phyloP scores from a whole-genome alignment of 2,329 filamentous ascomycete species.

The Penicillium sp. region DNA sequence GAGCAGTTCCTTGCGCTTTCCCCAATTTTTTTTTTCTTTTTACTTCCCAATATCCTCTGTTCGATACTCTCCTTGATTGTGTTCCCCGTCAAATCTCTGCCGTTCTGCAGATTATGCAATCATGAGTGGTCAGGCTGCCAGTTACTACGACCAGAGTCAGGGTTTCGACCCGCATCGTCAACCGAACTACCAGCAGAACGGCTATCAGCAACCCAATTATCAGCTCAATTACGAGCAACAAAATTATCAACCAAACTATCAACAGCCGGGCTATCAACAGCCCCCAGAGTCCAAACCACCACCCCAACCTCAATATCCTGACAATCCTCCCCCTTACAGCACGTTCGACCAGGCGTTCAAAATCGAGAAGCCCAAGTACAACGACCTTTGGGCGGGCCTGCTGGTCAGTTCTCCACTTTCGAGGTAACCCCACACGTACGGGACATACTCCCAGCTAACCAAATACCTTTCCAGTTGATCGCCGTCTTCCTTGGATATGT shows the following conservation, averaged over 20 bases:
- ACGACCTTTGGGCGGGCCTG: slow-evolving; percentile 87
- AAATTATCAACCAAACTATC: slow-evolving; percentile 16
- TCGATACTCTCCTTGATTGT: background rate
- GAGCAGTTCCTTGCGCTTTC: slow-evolving; percentile 12
- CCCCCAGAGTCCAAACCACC: slow-evolving; percentile 28
- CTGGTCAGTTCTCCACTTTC: slow-evolving; percentile 56
- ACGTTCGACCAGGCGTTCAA: slow-evolving; percentile 81
- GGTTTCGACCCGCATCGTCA: slow-evolving; percentile 26
- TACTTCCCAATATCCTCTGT: background rate
- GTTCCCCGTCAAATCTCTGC: background rate
- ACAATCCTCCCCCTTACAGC: slow-evolving; percentile 22
- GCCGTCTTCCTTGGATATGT: slow-evolving; percentile 73
- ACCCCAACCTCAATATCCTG: slow-evolving; percentile 15
- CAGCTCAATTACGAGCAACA: slow-evolving; percentile 24
- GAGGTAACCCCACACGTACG: background rate
- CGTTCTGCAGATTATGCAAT: slow-evolving; percentile 9
- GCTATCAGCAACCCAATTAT: slow-evolving; percentile 21
- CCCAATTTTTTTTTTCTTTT: slow-evolving; percentile 3
- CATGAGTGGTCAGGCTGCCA: slow-evolving; percentile 44
- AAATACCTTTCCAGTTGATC: slow-evolving; percentile 60
- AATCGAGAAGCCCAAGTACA: slow-evolving; percentile 80
- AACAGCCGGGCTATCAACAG: slow-evolving; percentile 23
- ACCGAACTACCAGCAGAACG: slow-evolving; percentile 16
- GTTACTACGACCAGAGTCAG: slow-evolving; percentile 40
- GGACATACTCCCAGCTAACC: slow-evolving; percentile 1